Evolutionary conservation across 1,284 basidiomycete genomes (phyloP), one percentile per base, ranked within the genome.

Genomic region (Boletus albobrunnescens): DNA sequence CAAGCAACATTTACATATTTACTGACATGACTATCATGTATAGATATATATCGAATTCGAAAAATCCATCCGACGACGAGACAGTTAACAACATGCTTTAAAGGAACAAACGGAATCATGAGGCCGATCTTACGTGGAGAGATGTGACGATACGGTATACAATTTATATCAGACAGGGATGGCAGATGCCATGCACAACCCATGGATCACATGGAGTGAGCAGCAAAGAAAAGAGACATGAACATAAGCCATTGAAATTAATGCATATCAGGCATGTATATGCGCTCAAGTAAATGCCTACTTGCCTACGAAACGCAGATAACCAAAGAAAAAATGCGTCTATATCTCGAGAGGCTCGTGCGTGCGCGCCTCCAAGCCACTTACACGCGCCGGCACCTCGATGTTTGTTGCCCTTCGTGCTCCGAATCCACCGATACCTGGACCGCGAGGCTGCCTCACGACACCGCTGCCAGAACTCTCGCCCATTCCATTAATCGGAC

Each of bases 271-370:
- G 47, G 50, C 60, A 56, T 49, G 52, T 47, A 65, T 57, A 58
- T 41, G 51, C 33, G 26, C 38, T 50, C 33, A 17, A 37, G 11
- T 31, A 56, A 49, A 56, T 48, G 40, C 59, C 59, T 60, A 58
- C 53, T 58, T 42, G 56, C 57, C 49, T 50, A 51, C 42, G 22
- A 40, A 47, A 20, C 24, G 24, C 19, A 32, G n/a, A n/a, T n/a
- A n/a, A n/a, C n/a, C n/a, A n/a, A n/a, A n/a, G n/a, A n/a, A 19
- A 13, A 23, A 9, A n/a, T 30, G 30, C 41, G 28, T 67, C 56
- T 74, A 91, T 76, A 91, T 81, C 67, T 90, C 88, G 69, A 90
- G 67, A 44, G 86, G 85, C 71, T 91, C 86, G 69, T 89, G 85
- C 55, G 85, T 86, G 67, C 84, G 78, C 58, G 86, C 78, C 61